These are phyloP conservation scores for Penicillium sp. DNA, from an alignment of 2,329 filamentous ascomycete genomes.

Conservation along the genomic window DNA sequence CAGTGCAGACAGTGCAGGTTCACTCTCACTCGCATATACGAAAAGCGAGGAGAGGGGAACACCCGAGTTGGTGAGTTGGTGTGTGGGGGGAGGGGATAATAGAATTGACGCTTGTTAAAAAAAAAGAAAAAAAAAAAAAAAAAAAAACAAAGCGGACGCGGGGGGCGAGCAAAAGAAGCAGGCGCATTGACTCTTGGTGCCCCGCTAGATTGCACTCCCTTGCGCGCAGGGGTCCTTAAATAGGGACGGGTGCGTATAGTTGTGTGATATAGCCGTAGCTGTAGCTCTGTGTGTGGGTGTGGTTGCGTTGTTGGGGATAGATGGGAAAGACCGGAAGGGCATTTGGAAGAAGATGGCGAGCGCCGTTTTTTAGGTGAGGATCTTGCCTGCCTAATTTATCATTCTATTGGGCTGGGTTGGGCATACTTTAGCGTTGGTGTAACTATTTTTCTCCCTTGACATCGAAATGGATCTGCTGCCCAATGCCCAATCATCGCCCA, in stretches of 20 bases:
- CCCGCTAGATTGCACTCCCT: slow-evolving; percentile 7
- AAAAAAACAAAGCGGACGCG: slow-evolving; percentile 12
- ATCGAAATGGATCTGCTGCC: slow-evolving; percentile 12
- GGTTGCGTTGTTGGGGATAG: neutral
- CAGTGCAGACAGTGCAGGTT: neutral
- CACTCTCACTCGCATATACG: slow-evolving; percentile 10
- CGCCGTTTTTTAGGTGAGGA: slow-evolving; percentile 5
- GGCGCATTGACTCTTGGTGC: slow-evolving; percentile 8
- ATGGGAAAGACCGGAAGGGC: neutral
- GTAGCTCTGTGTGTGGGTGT: too few species aligned
- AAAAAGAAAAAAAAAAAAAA: neutral
- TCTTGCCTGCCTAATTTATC: slow-evolving; percentile 4
- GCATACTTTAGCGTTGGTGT: slow-evolving; percentile 6
- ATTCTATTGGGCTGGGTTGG: slow-evolving; percentile 16
- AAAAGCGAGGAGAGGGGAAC: slow-evolving; percentile 11
- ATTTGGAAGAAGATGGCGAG: neutral
- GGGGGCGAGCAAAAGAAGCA: slow-evolving; percentile 2
- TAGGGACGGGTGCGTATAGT: too few species aligned
- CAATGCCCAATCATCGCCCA: slow-evolving; percentile 18
- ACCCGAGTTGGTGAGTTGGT: neutral
- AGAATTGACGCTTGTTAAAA: neutral
- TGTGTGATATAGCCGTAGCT: too few species aligned
- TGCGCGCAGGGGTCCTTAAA: neutral
- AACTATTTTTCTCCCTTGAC: neutral
- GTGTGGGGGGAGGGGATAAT: neutral